These are phyloP conservation scores for Citrus australasica DNA, from an alignment of 345 rosid genomes.

Conservation along the genomic window DNA sequence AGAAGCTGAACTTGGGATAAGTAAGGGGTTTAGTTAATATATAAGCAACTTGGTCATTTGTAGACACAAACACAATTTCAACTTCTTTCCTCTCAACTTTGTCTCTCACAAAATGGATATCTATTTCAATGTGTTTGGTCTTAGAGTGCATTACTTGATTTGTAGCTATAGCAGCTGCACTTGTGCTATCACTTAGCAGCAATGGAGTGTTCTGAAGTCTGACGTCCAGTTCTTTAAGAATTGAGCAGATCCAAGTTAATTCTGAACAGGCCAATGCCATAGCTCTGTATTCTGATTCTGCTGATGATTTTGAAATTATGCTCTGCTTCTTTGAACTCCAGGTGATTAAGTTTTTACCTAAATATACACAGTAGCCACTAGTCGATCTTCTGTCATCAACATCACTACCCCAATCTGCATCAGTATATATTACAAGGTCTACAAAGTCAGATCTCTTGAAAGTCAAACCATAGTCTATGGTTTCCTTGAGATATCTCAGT, in stretches of 20 bases:
- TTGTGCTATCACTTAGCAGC: background rate
- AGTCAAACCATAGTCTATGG: too few species aligned
- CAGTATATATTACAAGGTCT: too few species aligned
- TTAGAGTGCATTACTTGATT: background rate
- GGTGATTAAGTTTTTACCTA: background rate
- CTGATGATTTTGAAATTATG: background rate
- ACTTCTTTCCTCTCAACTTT: background rate
- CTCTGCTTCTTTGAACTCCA: background rate
- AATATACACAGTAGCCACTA: background rate
- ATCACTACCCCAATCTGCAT: background rate
- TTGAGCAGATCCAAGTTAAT: too few species aligned
- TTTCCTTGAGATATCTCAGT: background rate
- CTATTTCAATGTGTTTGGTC: background rate
- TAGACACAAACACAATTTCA: too few species aligned
- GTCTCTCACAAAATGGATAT: background rate
- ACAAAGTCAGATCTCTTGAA: rapidly evolving
- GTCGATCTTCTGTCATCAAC: background rate
- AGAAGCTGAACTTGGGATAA: too few species aligned
- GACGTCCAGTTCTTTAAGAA: too few species aligned
- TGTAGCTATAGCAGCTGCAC: background rate
- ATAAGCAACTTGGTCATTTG: too few species aligned
- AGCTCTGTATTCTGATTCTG: background rate
- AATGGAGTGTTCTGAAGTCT: too few species aligned
- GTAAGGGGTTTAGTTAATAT: too few species aligned
- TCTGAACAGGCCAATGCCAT: background rate